Evolutionary conservation across 176 grass and related monocot genomes (phyloP), one percentile per base, ranked within the genome.

Genomic region (Oryza brachyantha): DNA sequence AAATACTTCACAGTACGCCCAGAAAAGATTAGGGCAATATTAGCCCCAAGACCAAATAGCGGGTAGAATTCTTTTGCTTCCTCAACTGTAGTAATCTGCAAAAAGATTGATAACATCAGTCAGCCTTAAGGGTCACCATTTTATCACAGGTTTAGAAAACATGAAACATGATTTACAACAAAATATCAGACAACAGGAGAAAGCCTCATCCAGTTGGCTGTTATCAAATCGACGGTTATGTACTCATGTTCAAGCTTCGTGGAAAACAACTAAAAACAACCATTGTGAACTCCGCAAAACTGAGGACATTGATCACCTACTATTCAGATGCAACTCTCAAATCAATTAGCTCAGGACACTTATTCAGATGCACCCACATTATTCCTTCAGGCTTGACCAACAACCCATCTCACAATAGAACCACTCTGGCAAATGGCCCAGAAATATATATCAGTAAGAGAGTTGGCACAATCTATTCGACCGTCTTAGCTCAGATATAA

Each of bases 41-140:
- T 97, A 40, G 90, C 93, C 19, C 93, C 93, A 77, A 97, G 90
- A 7, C 93, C 93, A 87, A 97, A 97, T 37, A 93, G 74, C 25
- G 93, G 91, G 69, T 97, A 97, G 69, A 97, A 97, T 80, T 97
- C 91, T 52, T 97, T 97, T 58, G 93, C 93, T 88, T 97, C 93
- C 32, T 97, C 88, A 40, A 97, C 79, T 61, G 90, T 97, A 29
- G 91, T 97, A 45, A 97, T 97, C 93, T 97, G 84, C 41, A 84
- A 84, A 61, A 38, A 43, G 32, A 59, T 21, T 8, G 68, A 82
- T 64, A 25, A 57, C 19, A 24, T 70, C 32, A 80, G 8, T 62
- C 80, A 60, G 11, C 29, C 70, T 45, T 11, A 73, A 72, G 11
- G n/a, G 3, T 17, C 24, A 77, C 7, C 10, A 31, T 60, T 29